Evolutionary conservation across 345 rosid species (phyloP).

Genomic region (Trapa bicornis): DNA sequence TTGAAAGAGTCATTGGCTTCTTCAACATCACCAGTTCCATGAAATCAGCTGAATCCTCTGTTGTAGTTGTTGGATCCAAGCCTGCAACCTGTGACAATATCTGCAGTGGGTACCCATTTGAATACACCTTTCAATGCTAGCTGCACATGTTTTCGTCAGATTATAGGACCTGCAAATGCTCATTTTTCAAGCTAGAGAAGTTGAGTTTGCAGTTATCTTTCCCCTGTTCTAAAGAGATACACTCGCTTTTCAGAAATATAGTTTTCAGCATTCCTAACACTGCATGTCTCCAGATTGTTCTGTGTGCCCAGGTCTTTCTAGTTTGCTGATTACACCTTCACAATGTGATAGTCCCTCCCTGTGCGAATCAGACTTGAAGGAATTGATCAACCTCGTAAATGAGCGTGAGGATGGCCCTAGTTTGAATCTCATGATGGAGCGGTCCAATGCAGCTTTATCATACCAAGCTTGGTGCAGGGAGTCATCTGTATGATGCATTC

Average conservation of each 20-base stretch:
- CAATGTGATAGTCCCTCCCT: constrained; percentile 1
- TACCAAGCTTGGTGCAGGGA: constrained; percentile 21
- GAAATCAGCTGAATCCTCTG: background rate
- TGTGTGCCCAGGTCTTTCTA: background rate
- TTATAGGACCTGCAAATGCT: background rate
- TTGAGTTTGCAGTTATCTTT: background rate
- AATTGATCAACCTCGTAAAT: constrained; percentile 1
- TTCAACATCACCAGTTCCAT: background rate
- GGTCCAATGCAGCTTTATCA: constrained; percentile 6
- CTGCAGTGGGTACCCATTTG: background rate
- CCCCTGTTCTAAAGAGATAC: too few species aligned
- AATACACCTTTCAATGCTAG: background rate
- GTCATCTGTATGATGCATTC: constrained; percentile 6
- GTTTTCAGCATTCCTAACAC: background rate
- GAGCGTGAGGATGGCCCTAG: constrained; percentile 6
- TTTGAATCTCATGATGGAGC: constrained; percentile 18
- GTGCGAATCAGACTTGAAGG: constrained; percentile 9
- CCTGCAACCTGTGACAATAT: constrained; percentile 1
- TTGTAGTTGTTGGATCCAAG: background rate
- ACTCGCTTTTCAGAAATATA: background rate
- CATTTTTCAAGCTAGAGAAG: background rate
- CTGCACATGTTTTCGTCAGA: background rate
- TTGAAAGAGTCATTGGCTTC: background rate
- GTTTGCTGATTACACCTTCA: background rate
- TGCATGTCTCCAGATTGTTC: too few species aligned